A percentile compares a stretch with the other conserved stretches of the same genome.
phyloP scores from a whole-genome alignment of 495 filamentous ascomycete genomes.

The Aspergillus incahuasiensis region DNA sequence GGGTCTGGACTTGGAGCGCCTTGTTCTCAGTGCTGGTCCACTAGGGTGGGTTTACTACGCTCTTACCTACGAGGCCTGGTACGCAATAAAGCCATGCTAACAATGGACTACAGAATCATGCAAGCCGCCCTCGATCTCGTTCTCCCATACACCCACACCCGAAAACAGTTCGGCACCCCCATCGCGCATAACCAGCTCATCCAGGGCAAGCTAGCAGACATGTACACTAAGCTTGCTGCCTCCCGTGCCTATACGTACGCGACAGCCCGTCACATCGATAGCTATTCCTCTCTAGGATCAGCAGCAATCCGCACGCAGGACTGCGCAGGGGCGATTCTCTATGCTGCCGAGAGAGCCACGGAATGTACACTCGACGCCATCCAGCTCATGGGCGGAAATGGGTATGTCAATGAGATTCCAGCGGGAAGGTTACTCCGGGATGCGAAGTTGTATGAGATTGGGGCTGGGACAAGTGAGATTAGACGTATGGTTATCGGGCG shows the following conservation, averaged over 20 bases:
- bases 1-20: constrained; percentile 86
- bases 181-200: constrained; percentile 92
- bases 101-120: constrained; percentile 61
- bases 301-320: constrained; percentile 71
- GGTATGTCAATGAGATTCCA: constrained; percentile 92
- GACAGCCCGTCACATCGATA: constrained; percentile 72
- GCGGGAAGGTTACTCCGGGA: constrained; percentile 82
- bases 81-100: background rate
- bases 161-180: constrained; percentile 82
- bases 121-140: constrained; percentile 83
- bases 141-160: constrained; percentile 82
- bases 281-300: constrained; percentile 46
- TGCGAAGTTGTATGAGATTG: constrained; percentile 93
- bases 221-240: constrained; percentile 91
- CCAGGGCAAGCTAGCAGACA: constrained; percentile 91
- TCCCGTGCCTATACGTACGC: constrained; percentile 74
- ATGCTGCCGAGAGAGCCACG: constrained; percentile 89
- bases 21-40: constrained; percentile 89
- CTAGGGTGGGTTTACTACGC: constrained; percentile 50
- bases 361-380: constrained; percentile 88
- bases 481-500: constrained; percentile 91
- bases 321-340: constrained; percentile 90
- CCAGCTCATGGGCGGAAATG: constrained; percentile 91
- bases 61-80: background rate
- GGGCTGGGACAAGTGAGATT: constrained; percentile 92